A percentile compares a stretch with the other conserved stretches of the same genome.
These are phyloP conservation scores for Penicillium carneum DNA, from an alignment of 2,329 filamentous ascomycete genomes.

Conservation along the genomic window DNA sequence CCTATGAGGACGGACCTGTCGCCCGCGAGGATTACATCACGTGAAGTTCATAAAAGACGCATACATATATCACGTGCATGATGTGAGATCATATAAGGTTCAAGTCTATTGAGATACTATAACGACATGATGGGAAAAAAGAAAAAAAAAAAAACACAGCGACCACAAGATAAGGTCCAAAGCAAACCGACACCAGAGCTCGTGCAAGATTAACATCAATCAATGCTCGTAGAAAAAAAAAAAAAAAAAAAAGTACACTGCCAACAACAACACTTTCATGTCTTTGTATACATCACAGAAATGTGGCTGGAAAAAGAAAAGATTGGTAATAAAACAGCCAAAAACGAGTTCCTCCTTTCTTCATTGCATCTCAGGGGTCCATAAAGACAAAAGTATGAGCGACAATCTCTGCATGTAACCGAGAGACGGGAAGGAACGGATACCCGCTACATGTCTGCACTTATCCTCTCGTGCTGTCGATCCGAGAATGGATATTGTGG, in stretches of 20 bases:
- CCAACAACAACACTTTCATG: slow-evolving; percentile 23
- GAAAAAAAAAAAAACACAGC: slow-evolving; percentile 8
- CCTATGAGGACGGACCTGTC: slow-evolving; percentile 9
- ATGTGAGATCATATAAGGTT: slow-evolving; percentile 6
- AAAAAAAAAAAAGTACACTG: slow-evolving; percentile 23
- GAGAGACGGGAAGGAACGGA: slow-evolving; percentile 16
- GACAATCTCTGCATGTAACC: slow-evolving; percentile 49
- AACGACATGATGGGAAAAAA: slow-evolving; percentile 24
- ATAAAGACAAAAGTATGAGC: slow-evolving; percentile 35
- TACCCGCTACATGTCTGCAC: background rate
- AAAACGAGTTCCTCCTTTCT: slow-evolving; percentile 12
- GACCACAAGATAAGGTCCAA: slow-evolving; percentile 23
- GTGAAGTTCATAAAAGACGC: background rate
- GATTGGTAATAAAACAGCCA: slow-evolving; percentile 25
- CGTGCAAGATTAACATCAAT: slow-evolving; percentile 38
- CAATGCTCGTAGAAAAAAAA: slow-evolving; percentile 29
- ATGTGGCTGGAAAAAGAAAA: slow-evolving; percentile 24
- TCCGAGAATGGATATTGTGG: background rate
- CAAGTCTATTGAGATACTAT: slow-evolving; percentile 37
- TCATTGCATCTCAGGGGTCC: slow-evolving; percentile 20
- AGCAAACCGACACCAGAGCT: slow-evolving; percentile 38
- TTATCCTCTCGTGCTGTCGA: background rate
- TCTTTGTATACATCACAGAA: slow-evolving; percentile 26
- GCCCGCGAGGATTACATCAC: slow-evolving; percentile 11
- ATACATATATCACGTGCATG: background rate